Evolutionary conservation across 352 stramenopile genomes (phyloP).

Genomic region (Albugo laibachii): DNA sequence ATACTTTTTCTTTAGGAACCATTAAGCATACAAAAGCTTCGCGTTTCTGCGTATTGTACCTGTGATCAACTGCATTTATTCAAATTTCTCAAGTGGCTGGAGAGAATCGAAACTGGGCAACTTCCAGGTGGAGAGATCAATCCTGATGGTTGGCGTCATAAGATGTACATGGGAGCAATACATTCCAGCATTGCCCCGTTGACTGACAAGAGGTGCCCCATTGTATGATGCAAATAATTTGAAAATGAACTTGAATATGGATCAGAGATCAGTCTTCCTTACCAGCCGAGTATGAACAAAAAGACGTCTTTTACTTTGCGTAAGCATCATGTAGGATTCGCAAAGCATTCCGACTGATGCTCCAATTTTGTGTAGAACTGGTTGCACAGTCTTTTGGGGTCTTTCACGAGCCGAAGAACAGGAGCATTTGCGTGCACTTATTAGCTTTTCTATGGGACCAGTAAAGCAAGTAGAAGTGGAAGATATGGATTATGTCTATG

Average conservation of each 20-base stretch:
- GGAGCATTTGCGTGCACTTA: slow-evolving; percentile 36
- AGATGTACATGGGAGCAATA: slow-evolving; percentile 78
- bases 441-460: slow-evolving; percentile 32
- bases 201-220: slow-evolving; percentile 16
- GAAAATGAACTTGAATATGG: too few relatives aligned
- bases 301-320: slow-evolving; percentile 76
- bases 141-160: slow-evolving; percentile 55
- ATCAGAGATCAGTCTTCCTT: not conserved
- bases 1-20: slow-evolving; percentile 14
- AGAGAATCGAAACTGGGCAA: slow-evolving; percentile 55
- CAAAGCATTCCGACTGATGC: not conserved
- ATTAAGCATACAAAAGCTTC: slow-evolving; percentile 47
- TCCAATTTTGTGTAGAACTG: slow-evolving; percentile 20
- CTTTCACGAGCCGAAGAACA: slow-evolving; percentile 65
- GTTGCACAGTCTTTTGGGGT: slow-evolving; percentile 82
- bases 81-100: slow-evolving; percentile 75
- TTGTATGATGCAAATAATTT: not conserved
- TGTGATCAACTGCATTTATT: slow-evolving; percentile 71
- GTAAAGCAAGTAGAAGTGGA: slow-evolving; percentile 76
- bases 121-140: slow-evolving; percentile 55
- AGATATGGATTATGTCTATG: slow-evolving; percentile 80
- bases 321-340: slow-evolving; percentile 9
- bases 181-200: slow-evolving; percentile 43
- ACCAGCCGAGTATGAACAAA: slow-evolving; percentile 35
- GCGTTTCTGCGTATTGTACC: slow-evolving; percentile 72